These are phyloP conservation scores for Monilinia aucupariae DNA, from an alignment of 2,329 filamentous ascomycete species.

Conservation along the genomic window DNA sequence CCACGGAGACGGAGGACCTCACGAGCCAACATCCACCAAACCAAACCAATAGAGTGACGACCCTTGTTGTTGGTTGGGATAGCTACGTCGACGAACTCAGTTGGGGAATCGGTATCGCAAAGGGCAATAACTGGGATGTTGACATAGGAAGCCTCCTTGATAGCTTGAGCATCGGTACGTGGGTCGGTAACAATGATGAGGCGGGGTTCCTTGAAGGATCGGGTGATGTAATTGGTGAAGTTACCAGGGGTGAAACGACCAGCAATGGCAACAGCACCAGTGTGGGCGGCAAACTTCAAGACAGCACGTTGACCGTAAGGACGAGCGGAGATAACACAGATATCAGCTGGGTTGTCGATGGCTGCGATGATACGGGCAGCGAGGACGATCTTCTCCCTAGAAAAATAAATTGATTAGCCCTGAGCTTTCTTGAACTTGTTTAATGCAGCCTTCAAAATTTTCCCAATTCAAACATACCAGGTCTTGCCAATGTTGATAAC, in stretches of 20 bases:
- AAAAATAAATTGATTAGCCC: constrained; percentile 70
- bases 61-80: constrained; percentile 99
- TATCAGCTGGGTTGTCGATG: constrained; percentile 98
- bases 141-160: constrained; percentile 99
- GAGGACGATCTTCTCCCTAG: constrained; percentile 98
- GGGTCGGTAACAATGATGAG: constrained; percentile 99
- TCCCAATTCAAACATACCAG: constrained; percentile 58
- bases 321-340: constrained; percentile 98
- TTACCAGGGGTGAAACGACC: constrained; percentile 99
- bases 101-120: constrained; percentile 98
- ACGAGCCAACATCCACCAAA: constrained; percentile 99
- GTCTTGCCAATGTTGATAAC: constrained; percentile 99
- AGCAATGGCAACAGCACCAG: constrained; percentile 93
- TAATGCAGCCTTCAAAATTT: constrained; percentile 38
- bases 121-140: constrained; percentile 99
- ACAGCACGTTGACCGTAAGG: constrained; percentile 99
- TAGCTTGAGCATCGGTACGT: constrained; percentile 98
- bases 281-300: constrained; percentile 99
- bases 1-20: constrained; percentile 98
- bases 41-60: constrained; percentile 94
- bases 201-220: constrained; percentile 99
- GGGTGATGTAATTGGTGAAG: constrained; percentile 99
- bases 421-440: constrained; percentile 99
- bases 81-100: constrained; percentile 98
- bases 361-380: constrained; percentile 98